phyloP scores from a whole-genome alignment of 2,329 filamentous ascomycete species.

The Simplicillium aogashimaense region DNA sequence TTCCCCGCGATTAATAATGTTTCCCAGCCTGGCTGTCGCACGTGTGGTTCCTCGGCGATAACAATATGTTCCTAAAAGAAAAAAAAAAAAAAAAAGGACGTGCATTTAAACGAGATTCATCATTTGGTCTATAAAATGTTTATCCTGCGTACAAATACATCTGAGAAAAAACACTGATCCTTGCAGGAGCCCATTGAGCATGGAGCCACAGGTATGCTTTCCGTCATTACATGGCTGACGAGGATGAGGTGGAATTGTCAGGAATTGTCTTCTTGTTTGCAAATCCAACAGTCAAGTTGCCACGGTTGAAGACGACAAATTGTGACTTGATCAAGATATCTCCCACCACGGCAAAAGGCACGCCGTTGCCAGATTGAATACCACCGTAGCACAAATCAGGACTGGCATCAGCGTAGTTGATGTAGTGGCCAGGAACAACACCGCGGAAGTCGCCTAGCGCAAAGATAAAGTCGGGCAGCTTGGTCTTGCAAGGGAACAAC shows the following conservation, averaged over 20 bases:
- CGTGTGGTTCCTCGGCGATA: no score
- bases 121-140: background rate
- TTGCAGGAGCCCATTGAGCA: no score
- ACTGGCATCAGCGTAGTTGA: constrained; percentile 23
- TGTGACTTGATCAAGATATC: constrained; percentile 33
- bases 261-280: constrained; percentile 23
- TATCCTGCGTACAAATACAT: background rate
- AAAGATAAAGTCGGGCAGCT: constrained; percentile 33
- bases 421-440: constrained; percentile 23
- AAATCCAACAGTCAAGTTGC: constrained; percentile 21
- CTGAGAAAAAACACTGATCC: no score
- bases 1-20: no score
- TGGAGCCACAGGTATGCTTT: no score
- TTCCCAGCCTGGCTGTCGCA: no score
- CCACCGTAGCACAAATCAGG: constrained; percentile 22
- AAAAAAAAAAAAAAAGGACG: no score
- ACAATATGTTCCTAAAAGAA: no score
- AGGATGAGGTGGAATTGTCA: no score
- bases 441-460: constrained; percentile 23
- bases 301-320: constrained; percentile 30
- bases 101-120: no score
- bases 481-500: constrained; percentile 43
- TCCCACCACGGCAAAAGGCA: constrained; percentile 28
- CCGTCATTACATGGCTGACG: no score
- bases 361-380: constrained; percentile 23